phyloP scores from a whole-genome alignment of 352 stramenopile genomes.

The Phytophthora chlamydospora region DNA sequence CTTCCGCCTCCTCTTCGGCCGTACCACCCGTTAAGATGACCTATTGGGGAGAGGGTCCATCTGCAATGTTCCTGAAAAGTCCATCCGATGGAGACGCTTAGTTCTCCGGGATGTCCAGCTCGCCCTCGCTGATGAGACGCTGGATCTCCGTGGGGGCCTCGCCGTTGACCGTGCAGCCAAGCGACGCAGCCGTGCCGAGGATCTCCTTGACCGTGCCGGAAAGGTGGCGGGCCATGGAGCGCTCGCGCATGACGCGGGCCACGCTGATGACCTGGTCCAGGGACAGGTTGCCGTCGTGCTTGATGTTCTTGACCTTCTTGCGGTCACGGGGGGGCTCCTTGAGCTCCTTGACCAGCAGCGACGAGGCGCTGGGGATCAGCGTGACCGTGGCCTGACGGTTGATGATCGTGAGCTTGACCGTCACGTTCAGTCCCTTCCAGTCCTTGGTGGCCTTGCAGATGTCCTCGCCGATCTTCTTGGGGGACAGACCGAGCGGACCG shows the following conservation, averaged over 20 bases:
- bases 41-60: conserved; percentile 5
- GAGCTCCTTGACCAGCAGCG: conserved; percentile 99
- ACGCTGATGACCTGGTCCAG: conserved; percentile 99
- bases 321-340: conserved; percentile 99
- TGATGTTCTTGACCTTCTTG: conserved; percentile 99
- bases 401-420: conserved; percentile 99
- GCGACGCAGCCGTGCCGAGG: conserved; percentile 97
- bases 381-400: conserved; percentile 98
- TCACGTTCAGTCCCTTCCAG: conserved; percentile 99
- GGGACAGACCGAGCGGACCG: conserved; percentile 99
- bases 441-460: conserved; percentile 99
- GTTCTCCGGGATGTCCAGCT: conserved; percentile 98
- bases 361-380: conserved; percentile 98
- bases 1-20: conserved; percentile 10
- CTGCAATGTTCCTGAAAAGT: conserved; percentile 5
- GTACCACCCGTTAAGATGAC: conserved; percentile 13
- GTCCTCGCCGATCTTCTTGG: conserved; percentile 99
- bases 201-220: conserved; percentile 99
- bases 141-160: conserved; percentile 97
- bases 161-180: conserved; percentile 99
- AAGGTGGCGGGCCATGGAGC: conserved; percentile 97
- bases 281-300: conserved; percentile 99
- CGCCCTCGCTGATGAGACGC: conserved; percentile 95
- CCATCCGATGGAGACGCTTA: conserved; percentile 58
- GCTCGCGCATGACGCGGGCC: conserved; percentile 96